These are phyloP conservation scores for Amphicarpaea edgeworthii DNA, from an alignment of 306 rosid species.

Conservation along the genomic window DNA sequence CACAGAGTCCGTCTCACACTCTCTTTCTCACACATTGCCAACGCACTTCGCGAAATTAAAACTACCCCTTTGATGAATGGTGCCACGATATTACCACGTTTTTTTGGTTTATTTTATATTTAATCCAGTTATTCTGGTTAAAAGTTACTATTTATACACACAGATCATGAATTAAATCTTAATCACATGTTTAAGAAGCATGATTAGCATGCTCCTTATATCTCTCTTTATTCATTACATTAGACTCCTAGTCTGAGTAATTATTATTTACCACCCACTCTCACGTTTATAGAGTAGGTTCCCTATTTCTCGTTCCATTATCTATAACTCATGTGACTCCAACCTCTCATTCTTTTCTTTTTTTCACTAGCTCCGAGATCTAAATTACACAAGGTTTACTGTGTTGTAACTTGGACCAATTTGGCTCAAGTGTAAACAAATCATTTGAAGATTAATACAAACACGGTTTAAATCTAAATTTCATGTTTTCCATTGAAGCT, in stretches of 20 bases:
- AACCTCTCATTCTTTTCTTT: conserved; percentile 44
- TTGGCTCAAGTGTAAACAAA: conserved; percentile 4
- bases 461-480: background rate
- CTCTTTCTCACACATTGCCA: conserved; percentile 97
- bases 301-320: conserved; percentile 3
- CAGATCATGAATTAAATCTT: too few relatives aligned
- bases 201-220: conserved; percentile 39
- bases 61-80: conserved; percentile 52
- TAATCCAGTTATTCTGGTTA: too few relatives aligned
- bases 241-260: conserved; percentile 2
- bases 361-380: conserved; percentile 22
- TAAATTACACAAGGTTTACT: conserved; percentile 45
- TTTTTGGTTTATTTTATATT: too few relatives aligned
- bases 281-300: conserved; percentile 37
- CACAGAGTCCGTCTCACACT: conserved; percentile 80
- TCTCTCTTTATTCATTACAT: conserved; percentile 8
- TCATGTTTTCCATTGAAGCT: background rate
- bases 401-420: conserved; percentile 34
- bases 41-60: conserved; percentile 63
- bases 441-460: background rate
- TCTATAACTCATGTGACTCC: conserved; percentile 27
- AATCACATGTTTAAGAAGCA: too few relatives aligned
- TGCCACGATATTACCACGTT: conserved; percentile 48
- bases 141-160: too few relatives aligned
- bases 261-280: conserved; percentile 30